Conservation (phyloP, 208 protist species). For the Acanthamoeba sp. region DNA sequence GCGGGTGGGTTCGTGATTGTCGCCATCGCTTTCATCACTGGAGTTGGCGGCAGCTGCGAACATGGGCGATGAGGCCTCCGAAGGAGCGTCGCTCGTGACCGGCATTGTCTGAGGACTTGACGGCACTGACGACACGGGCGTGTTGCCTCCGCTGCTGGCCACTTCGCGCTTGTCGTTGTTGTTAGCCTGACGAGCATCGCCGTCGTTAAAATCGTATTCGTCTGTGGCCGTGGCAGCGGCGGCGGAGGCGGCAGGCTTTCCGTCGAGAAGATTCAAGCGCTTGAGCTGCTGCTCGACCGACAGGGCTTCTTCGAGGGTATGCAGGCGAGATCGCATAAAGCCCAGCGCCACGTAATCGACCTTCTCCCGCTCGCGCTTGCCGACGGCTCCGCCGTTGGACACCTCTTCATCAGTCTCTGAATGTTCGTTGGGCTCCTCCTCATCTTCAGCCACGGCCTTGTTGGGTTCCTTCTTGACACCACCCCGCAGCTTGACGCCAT, state of each 20-base stretch:
- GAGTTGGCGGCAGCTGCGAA: not conserved
- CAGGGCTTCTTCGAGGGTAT: slow-evolving; percentile 58
- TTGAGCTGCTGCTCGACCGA: slow-evolving; percentile 51
- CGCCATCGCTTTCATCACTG: not conserved
- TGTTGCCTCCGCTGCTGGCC: not conserved
- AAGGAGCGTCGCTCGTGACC: not conserved
- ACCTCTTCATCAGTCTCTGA: not conserved
- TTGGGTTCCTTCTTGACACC: not conserved
- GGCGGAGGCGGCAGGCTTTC: not conserved
- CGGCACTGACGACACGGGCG: not conserved
- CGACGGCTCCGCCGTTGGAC: not conserved
- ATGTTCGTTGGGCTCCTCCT: not conserved
- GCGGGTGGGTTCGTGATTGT: not conserved
- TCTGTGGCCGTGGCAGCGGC: not conserved
- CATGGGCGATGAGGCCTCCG: not conserved
- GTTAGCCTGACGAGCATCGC: not conserved
- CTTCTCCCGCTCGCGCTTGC: slow-evolving; percentile 7
- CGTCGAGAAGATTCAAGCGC: not conserved
- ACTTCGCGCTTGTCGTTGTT: not conserved
- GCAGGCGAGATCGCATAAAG: slow-evolving; percentile 22
- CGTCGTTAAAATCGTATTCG: not conserved
- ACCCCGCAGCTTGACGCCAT: not conserved
- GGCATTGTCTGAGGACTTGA: not conserved
- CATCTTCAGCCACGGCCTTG: not conserved
- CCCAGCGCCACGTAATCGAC: slow-evolving; percentile 38